Conservation (phyloP, 2,329 filamentous ascomycete genomes). For the Penicillium italicum region DNA sequence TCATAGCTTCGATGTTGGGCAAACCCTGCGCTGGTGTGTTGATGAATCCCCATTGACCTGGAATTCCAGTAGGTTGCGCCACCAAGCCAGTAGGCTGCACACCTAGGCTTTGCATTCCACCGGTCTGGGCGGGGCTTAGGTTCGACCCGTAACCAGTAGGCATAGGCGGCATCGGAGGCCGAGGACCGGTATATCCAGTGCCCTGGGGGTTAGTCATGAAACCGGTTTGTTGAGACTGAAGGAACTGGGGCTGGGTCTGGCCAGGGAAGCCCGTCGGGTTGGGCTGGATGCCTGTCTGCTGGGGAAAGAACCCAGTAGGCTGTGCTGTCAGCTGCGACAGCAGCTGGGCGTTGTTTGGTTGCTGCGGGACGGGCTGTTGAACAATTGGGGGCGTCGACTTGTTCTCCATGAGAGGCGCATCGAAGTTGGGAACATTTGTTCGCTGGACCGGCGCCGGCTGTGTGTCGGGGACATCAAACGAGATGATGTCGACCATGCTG, state of each 20-base stretch:
- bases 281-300: slow-evolving; percentile 67
- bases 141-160: slow-evolving; percentile 67
- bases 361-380: slow-evolving; percentile 66
- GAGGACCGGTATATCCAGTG: slow-evolving; percentile 75
- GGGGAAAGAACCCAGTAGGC: slow-evolving; percentile 50
- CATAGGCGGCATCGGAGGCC: slow-evolving; percentile 77
- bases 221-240: slow-evolving; percentile 68
- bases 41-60: slow-evolving; percentile 97
- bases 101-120: slow-evolving; percentile 67
- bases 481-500: slow-evolving; percentile 99
- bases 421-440: slow-evolving; percentile 69
- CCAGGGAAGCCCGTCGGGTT: slow-evolving; percentile 48
- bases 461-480: slow-evolving; percentile 83
- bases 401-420: slow-evolving; percentile 51
- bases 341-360: slow-evolving; percentile 65
- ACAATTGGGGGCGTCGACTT: slow-evolving; percentile 49
- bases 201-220: slow-evolving; percentile 68
- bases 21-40: slow-evolving; percentile 86
- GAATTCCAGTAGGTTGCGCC: slow-evolving; percentile 87
- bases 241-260: slow-evolving; percentile 48
- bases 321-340: slow-evolving; percentile 55
- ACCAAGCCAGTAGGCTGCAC: slow-evolving; percentile 86
- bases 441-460: slow-evolving; percentile 50
- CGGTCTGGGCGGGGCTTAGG: slow-evolving; percentile 60
- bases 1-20: slow-evolving; percentile 88